These are phyloP conservation scores for Aleurites moluccanus DNA, from an alignment of 441 rosid species.

Conservation along the genomic window DNA sequence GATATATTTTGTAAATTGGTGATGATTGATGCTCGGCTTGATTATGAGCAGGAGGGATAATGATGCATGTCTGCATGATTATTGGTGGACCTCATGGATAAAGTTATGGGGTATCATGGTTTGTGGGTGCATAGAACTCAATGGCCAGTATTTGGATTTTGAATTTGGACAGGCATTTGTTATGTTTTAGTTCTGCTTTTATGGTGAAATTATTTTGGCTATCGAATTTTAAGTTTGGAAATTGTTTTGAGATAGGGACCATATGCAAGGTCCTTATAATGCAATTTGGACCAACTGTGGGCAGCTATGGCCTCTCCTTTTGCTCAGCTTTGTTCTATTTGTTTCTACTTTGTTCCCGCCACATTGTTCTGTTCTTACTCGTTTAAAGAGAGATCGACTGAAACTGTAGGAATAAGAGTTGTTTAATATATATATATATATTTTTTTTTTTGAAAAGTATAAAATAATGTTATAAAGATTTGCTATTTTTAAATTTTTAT, in stretches of 20 bases:
- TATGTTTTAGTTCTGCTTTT: neutral
- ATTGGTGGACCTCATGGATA: neutral
- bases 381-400: too few species aligned
- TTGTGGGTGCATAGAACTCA: neutral
- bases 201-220: neutral
- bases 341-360: too few species aligned
- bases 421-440: too few species aligned
- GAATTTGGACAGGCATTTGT: neutral
- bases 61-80: neutral
- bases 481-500: too few species aligned
- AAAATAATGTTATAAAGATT: too few species aligned
- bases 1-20: conserved; percentile 13
- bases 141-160: neutral
- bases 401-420: too few species aligned
- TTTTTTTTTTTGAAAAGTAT: too few species aligned
- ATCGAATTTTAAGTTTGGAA: neutral
- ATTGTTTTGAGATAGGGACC: neutral
- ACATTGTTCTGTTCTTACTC: too few species aligned
- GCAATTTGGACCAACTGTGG: neutral
- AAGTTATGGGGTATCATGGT: neutral
- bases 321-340: neutral
- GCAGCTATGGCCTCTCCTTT: neutral
- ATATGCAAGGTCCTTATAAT: too few species aligned
- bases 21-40: conserved; percentile 15
- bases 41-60: neutral